phyloP scores from a whole-genome alignment of 306 rosid species.

The barrel medic (Medicago truncatula) region DNA sequence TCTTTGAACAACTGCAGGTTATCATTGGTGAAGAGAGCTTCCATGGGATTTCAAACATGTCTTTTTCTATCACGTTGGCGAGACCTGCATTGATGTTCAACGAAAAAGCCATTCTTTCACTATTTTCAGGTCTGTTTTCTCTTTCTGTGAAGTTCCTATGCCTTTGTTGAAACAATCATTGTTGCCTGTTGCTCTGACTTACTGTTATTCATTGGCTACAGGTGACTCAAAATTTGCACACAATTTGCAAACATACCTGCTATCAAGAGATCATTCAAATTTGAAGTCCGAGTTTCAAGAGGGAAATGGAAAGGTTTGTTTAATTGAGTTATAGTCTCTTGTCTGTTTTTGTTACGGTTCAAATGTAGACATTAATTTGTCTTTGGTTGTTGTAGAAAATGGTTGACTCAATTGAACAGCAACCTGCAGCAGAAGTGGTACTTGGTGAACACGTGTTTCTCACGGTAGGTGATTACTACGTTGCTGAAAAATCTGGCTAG shows the following conservation, averaged over 20 bases:
- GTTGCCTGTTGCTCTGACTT: constrained; percentile 16
- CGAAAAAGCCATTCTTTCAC: constrained; percentile 48
- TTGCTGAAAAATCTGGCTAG: constrained; percentile 34
- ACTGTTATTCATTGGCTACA: constrained; percentile 43
- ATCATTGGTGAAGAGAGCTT: constrained; percentile 76
- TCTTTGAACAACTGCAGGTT: constrained; percentile 61
- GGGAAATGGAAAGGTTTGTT: constrained; percentile 85
- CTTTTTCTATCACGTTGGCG: constrained; percentile 74
- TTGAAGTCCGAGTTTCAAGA: constrained; percentile 74
- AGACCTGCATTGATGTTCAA: constrained; percentile 67
- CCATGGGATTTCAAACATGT: constrained; percentile 78
- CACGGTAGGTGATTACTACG: constrained; percentile 65
- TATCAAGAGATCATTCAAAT: constrained; percentile 75
- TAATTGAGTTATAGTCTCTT: constrained; percentile 18
- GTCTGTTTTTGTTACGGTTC: neutral
- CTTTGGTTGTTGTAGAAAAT: constrained; percentile 54
- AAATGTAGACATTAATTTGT: constrained; percentile 11
- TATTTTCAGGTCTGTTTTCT: constrained; percentile 61
- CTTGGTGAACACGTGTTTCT: constrained; percentile 69
- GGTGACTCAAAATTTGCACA: constrained; percentile 61
- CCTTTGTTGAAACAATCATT: neutral
- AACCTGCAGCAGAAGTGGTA: constrained; percentile 60
- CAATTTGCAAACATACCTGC: constrained; percentile 60
- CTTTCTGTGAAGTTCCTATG: neutral
- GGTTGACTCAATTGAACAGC: constrained; percentile 61